These are phyloP conservation scores for Verticillium alfalfae DNA, from an alignment of 2,329 filamentous ascomycete species.

Conservation along the genomic window DNA sequence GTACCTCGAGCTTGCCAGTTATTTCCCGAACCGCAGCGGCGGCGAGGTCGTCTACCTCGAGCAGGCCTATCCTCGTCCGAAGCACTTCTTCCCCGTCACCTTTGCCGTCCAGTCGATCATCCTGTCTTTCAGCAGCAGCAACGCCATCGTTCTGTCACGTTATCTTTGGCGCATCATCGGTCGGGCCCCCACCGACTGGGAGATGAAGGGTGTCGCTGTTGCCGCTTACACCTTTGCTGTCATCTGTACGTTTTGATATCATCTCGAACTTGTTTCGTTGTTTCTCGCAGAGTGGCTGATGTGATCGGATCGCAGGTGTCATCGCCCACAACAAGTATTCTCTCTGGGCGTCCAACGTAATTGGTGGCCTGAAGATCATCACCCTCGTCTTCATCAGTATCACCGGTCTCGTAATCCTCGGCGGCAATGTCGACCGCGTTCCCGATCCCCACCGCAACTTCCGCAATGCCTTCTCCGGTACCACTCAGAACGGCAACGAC, in stretches of 20 bases:
- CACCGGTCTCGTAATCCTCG: conserved; percentile 56
- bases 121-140: conserved; percentile 61
- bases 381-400: conserved; percentile 54
- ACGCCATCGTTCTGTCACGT: conserved; percentile 57
- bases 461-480: conserved; percentile 26
- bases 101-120: conserved; percentile 61
- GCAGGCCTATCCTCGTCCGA: conserved; percentile 60
- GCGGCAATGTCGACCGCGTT: conserved; percentile 23
- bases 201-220: conserved; percentile 61
- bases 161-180: conserved; percentile 57
- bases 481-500: conserved; percentile 27
- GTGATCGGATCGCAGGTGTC: conserved; percentile 20
- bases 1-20: conserved; percentile 59
- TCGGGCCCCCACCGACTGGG: conserved; percentile 48
- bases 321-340: conserved; percentile 53
- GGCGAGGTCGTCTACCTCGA: conserved; percentile 64
- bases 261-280: background rate
- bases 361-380: conserved; percentile 55
- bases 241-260: conserved; percentile 29
- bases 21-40: conserved; percentile 62
- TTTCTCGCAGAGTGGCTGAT: background rate
- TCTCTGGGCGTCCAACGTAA: conserved; percentile 47
- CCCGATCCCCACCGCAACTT: conserved; percentile 28
- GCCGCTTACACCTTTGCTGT: conserved; percentile 57
- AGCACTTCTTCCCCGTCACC: conserved; percentile 57